Base-by-base conservation (phyloP, 331 rosid species). In the Spiraea crenata region DNA sequence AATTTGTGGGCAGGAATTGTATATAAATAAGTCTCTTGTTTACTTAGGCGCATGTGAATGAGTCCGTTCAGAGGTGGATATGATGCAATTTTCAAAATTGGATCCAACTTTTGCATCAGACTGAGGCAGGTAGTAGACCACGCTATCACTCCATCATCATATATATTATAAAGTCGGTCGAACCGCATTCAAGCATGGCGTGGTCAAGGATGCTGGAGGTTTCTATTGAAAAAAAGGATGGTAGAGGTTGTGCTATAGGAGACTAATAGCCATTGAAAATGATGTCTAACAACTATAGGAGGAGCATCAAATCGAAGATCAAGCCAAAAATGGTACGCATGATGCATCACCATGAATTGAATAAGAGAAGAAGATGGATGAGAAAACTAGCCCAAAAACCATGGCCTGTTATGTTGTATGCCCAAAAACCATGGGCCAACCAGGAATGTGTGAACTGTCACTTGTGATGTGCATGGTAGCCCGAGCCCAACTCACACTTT, bases 11-110 rank as follows among this genome's bases (percentile, higher is more conserved):
- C 73, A 55, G 3, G 56, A 44, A 45, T 44, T n/a, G n/a, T n/a
- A n/a, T n/a, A n/a, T 41, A 57, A 2, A 0, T 31, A 13, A 41
- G 9, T 11, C 54, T 25, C 13, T 44, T 15, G 5, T 9, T 57
- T 70, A 31, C 64, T 56, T 69, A 19, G 57, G 8, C 7, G 55
- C 46, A 57, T 70, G 65, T 57, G 65, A 70, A 39, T 10, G 11
- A 57, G 45, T 25, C 31, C 2, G 31, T 8, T 54, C 59, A 31
- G 7, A 45, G 51, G 73, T 20, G 37, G 73, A 39, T 52, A 16
- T 12, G 64, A 62, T 69, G 73, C 73, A 55, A 55, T 37, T 19
- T 69, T 69, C 64, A 19, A 39, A 39, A 39, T 20, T 40, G 25
- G 63, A 52, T 54, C 25, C 4, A 9, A 25, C 73, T 9, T 54